phyloP scores from a whole-genome alignment of 352 stramenopile species.

The Globisporangium emineosum region DNA sequence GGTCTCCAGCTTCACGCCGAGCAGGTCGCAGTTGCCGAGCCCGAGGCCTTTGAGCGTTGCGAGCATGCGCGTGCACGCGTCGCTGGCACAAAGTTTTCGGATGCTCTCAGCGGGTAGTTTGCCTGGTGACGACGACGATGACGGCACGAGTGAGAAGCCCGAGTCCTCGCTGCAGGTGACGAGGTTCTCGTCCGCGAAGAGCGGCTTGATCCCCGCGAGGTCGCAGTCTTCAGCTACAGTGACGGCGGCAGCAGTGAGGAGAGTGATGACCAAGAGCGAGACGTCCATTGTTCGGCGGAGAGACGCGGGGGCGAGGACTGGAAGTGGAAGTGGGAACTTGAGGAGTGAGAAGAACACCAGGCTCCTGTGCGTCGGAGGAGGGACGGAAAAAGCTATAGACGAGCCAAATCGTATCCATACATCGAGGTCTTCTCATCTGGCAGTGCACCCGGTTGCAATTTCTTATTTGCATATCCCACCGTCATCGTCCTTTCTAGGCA shows the following conservation, averaged over 20 bases:
- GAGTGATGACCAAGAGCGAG: background rate
- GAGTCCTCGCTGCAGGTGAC: constrained; percentile 17
- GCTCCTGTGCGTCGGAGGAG: no score
- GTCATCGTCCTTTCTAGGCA: no score
- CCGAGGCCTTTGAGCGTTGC: constrained; percentile 15
- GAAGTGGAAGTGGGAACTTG: no score
- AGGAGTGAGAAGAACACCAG: no score
- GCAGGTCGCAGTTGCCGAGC: constrained; percentile 26
- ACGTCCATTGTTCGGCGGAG: constrained; percentile 5
- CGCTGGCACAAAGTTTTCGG: constrained; percentile 22
- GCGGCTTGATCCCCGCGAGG: background rate
- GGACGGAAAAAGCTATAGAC: no score
- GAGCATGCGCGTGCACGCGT: constrained; percentile 20
- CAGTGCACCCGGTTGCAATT: no score
- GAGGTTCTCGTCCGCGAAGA: background rate
- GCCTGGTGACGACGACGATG: background rate
- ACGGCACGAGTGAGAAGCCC: constrained; percentile 20
- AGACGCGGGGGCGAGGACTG: no score
- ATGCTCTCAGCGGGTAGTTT: constrained; percentile 8
- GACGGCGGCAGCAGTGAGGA: background rate
- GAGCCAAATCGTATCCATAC: no score
- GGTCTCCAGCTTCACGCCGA: constrained; percentile 19
- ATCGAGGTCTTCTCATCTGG: no score
- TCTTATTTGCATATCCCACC: no score
- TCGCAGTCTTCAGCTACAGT: constrained; percentile 1